These are phyloP conservation scores for Berkeleyomyces rouxiae DNA, from an alignment of 2,329 filamentous ascomycete genomes.

Conservation along the genomic window DNA sequence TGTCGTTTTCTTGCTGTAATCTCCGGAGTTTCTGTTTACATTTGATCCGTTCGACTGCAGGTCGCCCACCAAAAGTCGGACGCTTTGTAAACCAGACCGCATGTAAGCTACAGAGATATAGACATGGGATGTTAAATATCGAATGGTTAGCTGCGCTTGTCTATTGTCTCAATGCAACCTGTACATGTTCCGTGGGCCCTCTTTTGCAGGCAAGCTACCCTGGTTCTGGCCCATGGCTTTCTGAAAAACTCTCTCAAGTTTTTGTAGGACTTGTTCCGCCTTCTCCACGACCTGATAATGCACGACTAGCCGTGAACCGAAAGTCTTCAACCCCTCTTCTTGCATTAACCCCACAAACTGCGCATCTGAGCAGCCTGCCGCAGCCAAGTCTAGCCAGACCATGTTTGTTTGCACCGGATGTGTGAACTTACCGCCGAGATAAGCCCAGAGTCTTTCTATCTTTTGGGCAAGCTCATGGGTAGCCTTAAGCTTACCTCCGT, in stretches of 20 bases:
- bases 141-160: not conserved
- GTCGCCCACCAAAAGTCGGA: too few species aligned
- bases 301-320: slow-evolving; percentile 28
- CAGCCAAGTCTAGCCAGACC: slow-evolving; percentile 65
- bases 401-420: slow-evolving; percentile 78
- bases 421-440: slow-evolving; percentile 48
- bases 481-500: slow-evolving; percentile 39
- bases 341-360: slow-evolving; percentile 25
- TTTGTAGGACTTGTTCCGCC: slow-evolving; percentile 40
- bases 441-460: slow-evolving; percentile 54
- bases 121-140: not conserved
- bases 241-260: slow-evolving; percentile 39
- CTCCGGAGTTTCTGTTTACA: too few species aligned
- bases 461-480: slow-evolving; percentile 47
- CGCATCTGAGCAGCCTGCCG: slow-evolving; percentile 30
- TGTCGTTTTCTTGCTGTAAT: too few species aligned
- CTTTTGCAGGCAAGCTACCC: not conserved
- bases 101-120: not conserved
- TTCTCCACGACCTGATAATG: slow-evolving; percentile 46
- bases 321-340: slow-evolving; percentile 27
- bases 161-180: not conserved
- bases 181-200: slow-evolving; percentile 15
- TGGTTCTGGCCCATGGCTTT: slow-evolving; percentile 19
- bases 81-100: too few species aligned
- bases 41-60: too few species aligned